Evolutionary conservation across 345 rosid genomes (phyloP).

Genomic region (Citrus hindsii): DNA sequence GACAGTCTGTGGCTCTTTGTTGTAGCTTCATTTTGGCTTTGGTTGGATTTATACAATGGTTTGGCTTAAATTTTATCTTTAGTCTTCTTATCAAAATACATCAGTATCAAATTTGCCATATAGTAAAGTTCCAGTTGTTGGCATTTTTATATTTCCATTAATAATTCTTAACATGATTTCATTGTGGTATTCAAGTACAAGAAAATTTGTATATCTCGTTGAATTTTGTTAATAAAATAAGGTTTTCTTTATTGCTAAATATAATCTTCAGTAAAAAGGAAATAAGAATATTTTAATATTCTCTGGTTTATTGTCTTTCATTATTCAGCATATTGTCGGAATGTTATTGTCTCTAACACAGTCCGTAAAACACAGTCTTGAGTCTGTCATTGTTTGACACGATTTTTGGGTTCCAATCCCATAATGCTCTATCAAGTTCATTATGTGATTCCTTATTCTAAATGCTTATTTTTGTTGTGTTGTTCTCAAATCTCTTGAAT

Average conservation of each 20-base stretch:
- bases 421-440: neutral
- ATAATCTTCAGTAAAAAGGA: no score
- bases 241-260: no score
- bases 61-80: neutral
- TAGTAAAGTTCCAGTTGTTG: no score
- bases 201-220: neutral
- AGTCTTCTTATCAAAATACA: neutral
- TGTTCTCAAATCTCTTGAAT: neutral
- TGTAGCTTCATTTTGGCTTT: neutral
- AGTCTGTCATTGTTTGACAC: no score
- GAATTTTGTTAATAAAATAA: no score
- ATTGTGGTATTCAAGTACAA: neutral
- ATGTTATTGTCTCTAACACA: no score
- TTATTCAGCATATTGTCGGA: neutral
- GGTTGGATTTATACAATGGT: neutral
- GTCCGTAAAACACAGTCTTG: no score
- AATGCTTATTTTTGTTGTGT: neutral
- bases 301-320: neutral
- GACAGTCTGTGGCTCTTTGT: neutral
- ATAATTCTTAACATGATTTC: neutral
- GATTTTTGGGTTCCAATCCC: neutral
- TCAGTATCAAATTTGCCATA: neutral
- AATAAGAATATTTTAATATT: neutral
- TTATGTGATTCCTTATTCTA: slow-evolving; percentile 2
- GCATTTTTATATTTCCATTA: neutral